Base-by-base conservation (phyloP, 495 filamentous ascomycete species). In the Aspergillus sclerotiicarbonarius region DNA sequence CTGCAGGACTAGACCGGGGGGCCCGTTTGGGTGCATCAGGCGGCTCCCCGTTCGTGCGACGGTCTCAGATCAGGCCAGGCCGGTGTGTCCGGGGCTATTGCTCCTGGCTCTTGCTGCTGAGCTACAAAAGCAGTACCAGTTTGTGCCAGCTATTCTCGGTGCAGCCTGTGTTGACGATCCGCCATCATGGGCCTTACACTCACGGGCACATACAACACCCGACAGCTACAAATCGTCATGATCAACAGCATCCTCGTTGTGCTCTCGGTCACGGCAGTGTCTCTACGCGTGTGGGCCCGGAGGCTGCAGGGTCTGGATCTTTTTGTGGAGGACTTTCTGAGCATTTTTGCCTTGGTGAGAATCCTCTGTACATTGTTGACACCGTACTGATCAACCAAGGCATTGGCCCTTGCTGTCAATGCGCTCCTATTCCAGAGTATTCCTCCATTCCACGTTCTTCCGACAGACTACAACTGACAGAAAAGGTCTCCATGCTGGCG, bases 401-500 rank as follows among this genome's bases (percentile, higher is more conserved):
- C 46, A 0, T 30, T 49, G 20, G 4, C 46, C 13, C 20, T 49
- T n/a, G 46, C 3, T 7, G 46, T 49, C 9, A 49, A 49, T 30
- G 29, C 29, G 20, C 21, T 49, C 8, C 46, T 49, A 9, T 49
- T 25, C 10, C 46, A 49, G 30, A 49, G 46, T 49, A 30, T 4
- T 13, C 20, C 45, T 2, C 7, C 8, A 30, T 8, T 10, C 29
- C 10, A 2, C 19, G 0, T 20, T 0, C 3, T 1, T 4, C 9
- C 6, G 0, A 15, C 15, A 9, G 0, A 20, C 25, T 12, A n/a
- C 21, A 1, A 8, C 46, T 49, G 4, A 49, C 46, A 30, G 8
- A 30, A 15, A 25, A 49, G 46, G 46, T 49, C 46, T 49, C n/a
- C 46, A 49, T 13, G 46, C 46, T 15, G 46, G 46, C 2, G 46